Base-by-base conservation (phyloP, 2,329 filamentous ascomycete genomes). In the Neopestalotiopsis rosae region DNA sequence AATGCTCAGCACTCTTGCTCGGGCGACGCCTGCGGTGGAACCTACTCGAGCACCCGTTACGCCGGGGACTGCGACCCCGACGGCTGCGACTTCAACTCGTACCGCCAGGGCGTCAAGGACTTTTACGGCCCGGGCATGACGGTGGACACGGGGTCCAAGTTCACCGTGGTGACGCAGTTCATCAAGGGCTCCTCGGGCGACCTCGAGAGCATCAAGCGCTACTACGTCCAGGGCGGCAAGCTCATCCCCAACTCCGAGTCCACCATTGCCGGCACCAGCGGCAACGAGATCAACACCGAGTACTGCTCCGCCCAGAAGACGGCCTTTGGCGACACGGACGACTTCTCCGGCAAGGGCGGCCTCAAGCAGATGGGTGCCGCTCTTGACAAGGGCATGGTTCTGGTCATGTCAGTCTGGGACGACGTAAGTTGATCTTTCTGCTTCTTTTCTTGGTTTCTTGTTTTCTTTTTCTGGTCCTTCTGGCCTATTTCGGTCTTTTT, bases 21-120 rank as follows among this genome's bases (percentile, higher is more conserved):
- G 1, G 79, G 79, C 40, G 78, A 82, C 69, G 70, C 70, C 24
- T 87, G 84, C 72, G 86, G 86, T 69, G 87, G 83, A 67, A 80
- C 81, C n/a, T 85, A 82, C 71, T 80, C 79, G 9, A 72, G 75
- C 65, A 79, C 83, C 72, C 87, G 88, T 71, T 90, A 90, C 76
- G 79, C 76, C 30, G 88, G 88, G 68, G 79, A 85, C 67, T 91
- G 89, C 79, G 89, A 91, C 77, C 86, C 87, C 70, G 87, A 90
- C 72, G 89, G 89, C 65, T 91, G 89, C 73, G 89, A 90, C 76
- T 90, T 88, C 84, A 90, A 90, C 83, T 81, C 85, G 40, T 91
- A 86, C 85, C 88, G 89, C 75, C 85, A 88, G 82, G 89, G 89
- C 67, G 83, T 86, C 76, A 80, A 80, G 58, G 80, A 81, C 77